phyloP scores from a whole-genome alignment of 164 flowering plant species.

The Litsea cubeba region DNA sequence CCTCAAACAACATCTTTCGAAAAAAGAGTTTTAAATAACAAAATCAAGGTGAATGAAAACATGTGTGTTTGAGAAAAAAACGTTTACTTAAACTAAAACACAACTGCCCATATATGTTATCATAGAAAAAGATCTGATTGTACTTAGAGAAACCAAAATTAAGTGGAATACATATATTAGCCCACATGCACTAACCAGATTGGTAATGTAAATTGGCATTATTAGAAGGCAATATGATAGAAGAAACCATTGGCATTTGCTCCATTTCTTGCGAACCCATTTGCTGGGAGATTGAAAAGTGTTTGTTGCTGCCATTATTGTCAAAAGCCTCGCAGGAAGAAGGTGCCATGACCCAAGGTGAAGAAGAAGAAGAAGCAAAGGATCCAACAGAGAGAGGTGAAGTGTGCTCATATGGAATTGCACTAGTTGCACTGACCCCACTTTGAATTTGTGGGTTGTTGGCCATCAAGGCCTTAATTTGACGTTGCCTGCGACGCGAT shows the following conservation, averaged over 20 bases:
- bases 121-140: neutral
- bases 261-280: constrained; percentile 37
- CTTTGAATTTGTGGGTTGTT: constrained; percentile 12
- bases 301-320: neutral
- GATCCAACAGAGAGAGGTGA: neutral
- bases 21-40: no score
- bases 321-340: neutral
- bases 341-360: constrained; percentile 18
- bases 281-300: constrained; percentile 37
- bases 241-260: constrained; percentile 18
- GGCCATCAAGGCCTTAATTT: constrained; percentile 55
- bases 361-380: constrained; percentile 6
- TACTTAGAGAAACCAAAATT: neutral
- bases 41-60: neutral
- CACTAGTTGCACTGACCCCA: constrained; percentile 15
- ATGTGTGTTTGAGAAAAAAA: neutral
- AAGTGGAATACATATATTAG: neutral
- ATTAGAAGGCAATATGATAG: constrained; percentile 32
- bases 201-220: constrained; percentile 41
- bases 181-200: constrained; percentile 30
- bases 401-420: constrained; percentile 24
- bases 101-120: neutral
- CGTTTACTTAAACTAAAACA: neutral
- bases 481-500: constrained; percentile 82
- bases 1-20: no score